Evolutionary conservation across 73 alveolate genomes (phyloP), one percentile per base, ranked within the genome.

Genomic region (Paramecium primaurelia): DNA sequence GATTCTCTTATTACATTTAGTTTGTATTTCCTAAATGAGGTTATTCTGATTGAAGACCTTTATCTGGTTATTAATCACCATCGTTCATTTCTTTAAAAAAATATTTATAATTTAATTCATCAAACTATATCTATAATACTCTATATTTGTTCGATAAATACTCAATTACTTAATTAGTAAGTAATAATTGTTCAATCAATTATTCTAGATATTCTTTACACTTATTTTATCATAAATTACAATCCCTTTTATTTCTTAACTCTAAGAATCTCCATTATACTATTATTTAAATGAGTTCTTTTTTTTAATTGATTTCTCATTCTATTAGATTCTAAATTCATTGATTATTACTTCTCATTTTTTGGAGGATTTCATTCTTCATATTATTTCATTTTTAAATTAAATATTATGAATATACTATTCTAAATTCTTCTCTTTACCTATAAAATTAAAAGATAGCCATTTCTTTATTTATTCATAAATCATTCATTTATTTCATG

Each of bases 51-150:
- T 25, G 47, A 14, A 25, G 18, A 6, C 12, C 10, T 30, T 59
- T 59, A 10, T 59, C 77, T 1, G 44, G 34, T 18, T 59, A 26
- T 59, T 59, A 59, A 9, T 59, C 34, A 6, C 18, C 34, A 10
- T 59, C 77, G 20, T 30, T 59, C 77, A 59, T 59, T 59, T 26
- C 84, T 64, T 64, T 64, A 28, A 28, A 64, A 16, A 64, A 64
- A 25, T 64, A 64, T 64, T 64, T 64, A 64, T 64, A 64, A 64
- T 64, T 64, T 64, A 28, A 64, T 64, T 64, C 84, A 64, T 64
- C 84, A 64, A 64, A 64, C 26, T 64, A 64, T 64, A 28, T 22
- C 51, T 64, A 22, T 64, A 59, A 59, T 4, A 59, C 77, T 10
- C 38, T 59, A 10, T 20, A 59, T 30, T 59, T 59, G 77, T 25